These are phyloP conservation scores for Cantharellus anzutake DNA, from an alignment of 768 basidiomycete species.

Conservation along the genomic window DNA sequence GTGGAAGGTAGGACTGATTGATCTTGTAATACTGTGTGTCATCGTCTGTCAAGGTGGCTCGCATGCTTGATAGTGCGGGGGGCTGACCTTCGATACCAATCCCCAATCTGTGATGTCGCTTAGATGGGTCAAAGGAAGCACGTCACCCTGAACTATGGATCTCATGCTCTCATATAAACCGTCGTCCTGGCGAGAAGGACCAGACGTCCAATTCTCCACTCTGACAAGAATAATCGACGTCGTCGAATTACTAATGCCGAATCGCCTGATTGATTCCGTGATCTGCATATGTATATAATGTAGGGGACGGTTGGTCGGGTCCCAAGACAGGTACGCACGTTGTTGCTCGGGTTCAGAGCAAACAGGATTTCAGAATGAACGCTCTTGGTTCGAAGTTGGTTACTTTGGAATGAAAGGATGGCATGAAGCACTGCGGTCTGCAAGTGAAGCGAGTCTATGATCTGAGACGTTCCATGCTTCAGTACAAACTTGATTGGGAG, in stretches of 20 bases:
- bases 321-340: slow-evolving; percentile 28
- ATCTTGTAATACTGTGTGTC: too few species aligned
- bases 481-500: neutral
- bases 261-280: slow-evolving; percentile 68
- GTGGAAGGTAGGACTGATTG: too few species aligned
- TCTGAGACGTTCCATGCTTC: slow-evolving; percentile 24
- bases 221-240: slow-evolving; percentile 54
- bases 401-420: slow-evolving; percentile 43
- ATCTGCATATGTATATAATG: slow-evolving; percentile 32
- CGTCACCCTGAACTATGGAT: slow-evolving; percentile 36
- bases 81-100: slow-evolving; percentile 24
- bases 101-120: slow-evolving; percentile 37
- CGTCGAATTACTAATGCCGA: slow-evolving; percentile 56
- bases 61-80: too few species aligned
- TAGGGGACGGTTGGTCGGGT: neutral
- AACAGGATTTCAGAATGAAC: slow-evolving; percentile 87
- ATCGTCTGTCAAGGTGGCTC: too few species aligned
- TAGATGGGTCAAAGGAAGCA: slow-evolving; percentile 24
- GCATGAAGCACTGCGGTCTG: slow-evolving; percentile 74
- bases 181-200: neutral
- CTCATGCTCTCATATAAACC: slow-evolving; percentile 23
- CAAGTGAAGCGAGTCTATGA: slow-evolving; percentile 63
- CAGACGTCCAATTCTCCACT: slow-evolving; percentile 19
- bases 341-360: slow-evolving; percentile 70
- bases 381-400: slow-evolving; percentile 56